Percentiles rank a stretch among this genome's conserved stretches.
Conservation (phyloP, 1,284 basidiomycete species). For the Papiliotrema flavescens region DNA sequence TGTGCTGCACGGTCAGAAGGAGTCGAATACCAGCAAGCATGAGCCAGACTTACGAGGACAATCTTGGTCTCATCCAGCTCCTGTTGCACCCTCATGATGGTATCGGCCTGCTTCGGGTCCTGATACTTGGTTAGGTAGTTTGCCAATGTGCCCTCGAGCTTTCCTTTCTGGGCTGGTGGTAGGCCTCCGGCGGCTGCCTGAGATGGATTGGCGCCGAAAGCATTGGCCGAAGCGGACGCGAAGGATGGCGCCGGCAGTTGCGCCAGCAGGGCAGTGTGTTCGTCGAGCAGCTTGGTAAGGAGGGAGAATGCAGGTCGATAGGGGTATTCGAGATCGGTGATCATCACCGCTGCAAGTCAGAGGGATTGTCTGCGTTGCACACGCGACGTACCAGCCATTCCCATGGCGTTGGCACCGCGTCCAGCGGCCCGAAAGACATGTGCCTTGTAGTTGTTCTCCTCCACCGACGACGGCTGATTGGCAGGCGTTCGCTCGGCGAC, state of each 20-base stretch:
- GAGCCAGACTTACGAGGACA: constrained; percentile 64
- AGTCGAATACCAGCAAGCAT: background rate
- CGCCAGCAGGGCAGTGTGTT: constrained; percentile 73
- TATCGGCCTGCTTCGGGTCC: constrained; percentile 95
- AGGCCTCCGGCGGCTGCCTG: constrained; percentile 44
- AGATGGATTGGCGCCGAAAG: constrained; percentile 47
- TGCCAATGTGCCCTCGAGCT: constrained; percentile 58
- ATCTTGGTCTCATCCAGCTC: constrained; percentile 99
- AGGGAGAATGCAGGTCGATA: constrained; percentile 94
- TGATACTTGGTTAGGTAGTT: constrained; percentile 91
- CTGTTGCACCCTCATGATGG: constrained; percentile 97
- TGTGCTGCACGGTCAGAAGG: constrained; percentile 62
- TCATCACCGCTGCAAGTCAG: constrained; percentile 67
- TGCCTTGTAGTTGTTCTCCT: constrained; percentile 91
- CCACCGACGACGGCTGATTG: constrained; percentile 86
- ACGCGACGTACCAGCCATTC: constrained; percentile 61
- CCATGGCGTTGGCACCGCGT: constrained; percentile 34
- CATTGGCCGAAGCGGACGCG: constrained; percentile 38
- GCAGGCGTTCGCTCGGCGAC: constrained; percentile 84
- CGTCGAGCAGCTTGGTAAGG: constrained; percentile 89
- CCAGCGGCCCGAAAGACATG: constrained; percentile 68
- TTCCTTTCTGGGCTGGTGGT: constrained; percentile 49
- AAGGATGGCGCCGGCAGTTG: constrained; percentile 46
- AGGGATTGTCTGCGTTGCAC: background rate
- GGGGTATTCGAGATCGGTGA: constrained; percentile 95